phyloP scores from a whole-genome alignment of 2,329 filamentous ascomycete species.

The Paradendryphiella salina region DNA sequence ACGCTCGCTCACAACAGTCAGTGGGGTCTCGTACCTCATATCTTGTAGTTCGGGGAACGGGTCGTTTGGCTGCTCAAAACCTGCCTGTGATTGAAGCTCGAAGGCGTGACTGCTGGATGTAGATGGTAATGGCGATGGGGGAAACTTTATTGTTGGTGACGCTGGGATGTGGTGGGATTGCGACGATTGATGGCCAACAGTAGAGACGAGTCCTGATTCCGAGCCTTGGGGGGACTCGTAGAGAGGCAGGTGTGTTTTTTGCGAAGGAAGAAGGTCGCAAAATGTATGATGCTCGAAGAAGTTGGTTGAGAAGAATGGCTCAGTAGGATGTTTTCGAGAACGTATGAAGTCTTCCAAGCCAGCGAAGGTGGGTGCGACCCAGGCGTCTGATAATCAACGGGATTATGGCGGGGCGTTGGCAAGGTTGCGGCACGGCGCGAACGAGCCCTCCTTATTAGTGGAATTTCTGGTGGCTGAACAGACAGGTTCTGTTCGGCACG shows the following conservation, averaged over 20 bases:
- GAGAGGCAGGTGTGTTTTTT: constrained; percentile 23
- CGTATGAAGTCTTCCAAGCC: constrained; percentile 29
- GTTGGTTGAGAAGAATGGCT: constrained; percentile 26
- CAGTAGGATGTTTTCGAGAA: constrained; percentile 23
- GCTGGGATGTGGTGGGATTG: constrained; percentile 20
- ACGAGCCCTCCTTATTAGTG: constrained; percentile 33
- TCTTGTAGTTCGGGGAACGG: constrained; percentile 38
- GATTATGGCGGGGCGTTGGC: constrained; percentile 35
- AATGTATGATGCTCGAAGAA: constrained; percentile 19
- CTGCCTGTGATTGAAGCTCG: constrained; percentile 23
- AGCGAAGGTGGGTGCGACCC: constrained; percentile 28
- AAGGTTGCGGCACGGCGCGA: constrained; percentile 42
- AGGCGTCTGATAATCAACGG: constrained; percentile 34
- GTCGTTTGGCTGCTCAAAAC: constrained; percentile 29
- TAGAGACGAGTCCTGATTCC: constrained; percentile 16
- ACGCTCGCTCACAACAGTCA: background rate
- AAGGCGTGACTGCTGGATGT: constrained; percentile 29
- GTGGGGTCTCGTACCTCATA: constrained; percentile 42
- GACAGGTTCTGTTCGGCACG: constrained; percentile 36
- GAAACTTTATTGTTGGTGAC: constrained; percentile 17
- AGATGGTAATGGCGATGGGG: constrained; percentile 30
- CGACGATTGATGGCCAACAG: constrained; percentile 14
- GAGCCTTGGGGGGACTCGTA: constrained; percentile 26
- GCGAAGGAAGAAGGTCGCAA: constrained; percentile 19
- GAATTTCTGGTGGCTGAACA: constrained; percentile 37